Conservation (phyloP, 2,329 filamentous ascomycete species). For the Aureobasidium sp. region DNA sequence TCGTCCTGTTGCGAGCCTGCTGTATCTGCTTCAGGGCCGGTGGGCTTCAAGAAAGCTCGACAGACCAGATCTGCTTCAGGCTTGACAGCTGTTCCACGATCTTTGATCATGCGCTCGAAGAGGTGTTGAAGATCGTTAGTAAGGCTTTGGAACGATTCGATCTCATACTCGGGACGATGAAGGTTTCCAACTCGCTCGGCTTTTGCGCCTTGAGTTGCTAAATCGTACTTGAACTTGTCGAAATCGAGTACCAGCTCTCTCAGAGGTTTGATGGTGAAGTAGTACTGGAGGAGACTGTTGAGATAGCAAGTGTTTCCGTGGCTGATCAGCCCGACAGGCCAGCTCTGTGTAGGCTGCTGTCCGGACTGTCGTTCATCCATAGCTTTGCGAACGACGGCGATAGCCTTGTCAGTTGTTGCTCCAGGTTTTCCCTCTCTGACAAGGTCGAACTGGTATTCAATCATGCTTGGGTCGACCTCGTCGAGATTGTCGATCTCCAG, state of each 20-base stretch:
- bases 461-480: conserved; percentile 14
- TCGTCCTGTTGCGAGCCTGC: neutral
- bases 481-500: conserved; percentile 26
- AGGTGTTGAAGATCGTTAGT: conserved; percentile 27
- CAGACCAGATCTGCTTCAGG: conserved; percentile 30
- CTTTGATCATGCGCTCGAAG: conserved; percentile 31
- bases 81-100: conserved; percentile 22
- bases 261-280: conserved; percentile 79
- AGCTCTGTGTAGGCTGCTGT: conserved; percentile 27
- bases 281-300: conserved; percentile 91
- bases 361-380: conserved; percentile 13
- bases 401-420: conserved; percentile 26
- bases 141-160: conserved; percentile 29
- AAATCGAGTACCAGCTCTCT: conserved; percentile 73
- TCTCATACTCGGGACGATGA: conserved; percentile 40
- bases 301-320: conserved; percentile 98
- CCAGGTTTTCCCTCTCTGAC: conserved; percentile 19
- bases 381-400: conserved; percentile 24
- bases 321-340: conserved; percentile 82
- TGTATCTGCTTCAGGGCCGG: conserved; percentile 1
- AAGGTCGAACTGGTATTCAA: conserved; percentile 20
- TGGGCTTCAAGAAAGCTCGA: conserved; percentile 24
- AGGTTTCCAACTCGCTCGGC: conserved; percentile 68
- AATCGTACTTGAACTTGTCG: conserved; percentile 59
- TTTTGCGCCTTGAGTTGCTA: conserved; percentile 54